Evolutionary conservation across 2,329 filamentous ascomycete genomes (phyloP), one percentile per base, ranked within the genome.

Genomic region (Orbilia brochopaga): DNA sequence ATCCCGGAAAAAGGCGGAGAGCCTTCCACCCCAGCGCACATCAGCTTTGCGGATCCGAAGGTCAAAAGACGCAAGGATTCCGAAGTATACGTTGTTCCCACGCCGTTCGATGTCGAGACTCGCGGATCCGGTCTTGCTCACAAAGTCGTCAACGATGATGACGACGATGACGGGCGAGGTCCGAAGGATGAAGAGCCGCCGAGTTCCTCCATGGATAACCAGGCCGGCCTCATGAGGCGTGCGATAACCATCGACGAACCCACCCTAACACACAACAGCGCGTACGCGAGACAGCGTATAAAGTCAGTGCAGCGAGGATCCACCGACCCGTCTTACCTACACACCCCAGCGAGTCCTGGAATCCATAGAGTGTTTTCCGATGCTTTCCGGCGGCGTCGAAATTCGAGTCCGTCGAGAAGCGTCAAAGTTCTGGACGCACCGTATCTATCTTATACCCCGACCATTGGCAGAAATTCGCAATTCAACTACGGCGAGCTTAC

Each of bases 391-490:
- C 74, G 65, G 2, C 69, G 70, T 44, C 60, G 75, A 44, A 75
- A 74, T 23, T 84, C 82, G 53, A 87, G 81, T 64, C 83, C 92
- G 82, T 84, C 84, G 13, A 84, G 78, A 74, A 78, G 78, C 15
- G 48, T 59, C 1, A 74, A 67, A 37, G 70, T 61, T 42, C 58
- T 72, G 5, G 82, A 86, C 24, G 83, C 83, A 81, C 94, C 94
- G 0, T 99, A 99, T 79, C 85, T 99, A 57, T 97, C 91, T 79
- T 97, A 91, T 85, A 88, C 92, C 69, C 91, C 94, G 1, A 99
- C 94, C 0, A 85, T 97, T 60, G 93, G 90, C 23, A 87, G 94
- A 74, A 99, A 99, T 79, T 97, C 93, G 10, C 89, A 90, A 40
- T 99, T 97, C 77, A 85, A 94, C 11, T 67, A 57, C 42, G 61